Base-by-base conservation (phyloP, 2,329 filamentous ascomycete species). In the Paraphoma sp. region DNA sequence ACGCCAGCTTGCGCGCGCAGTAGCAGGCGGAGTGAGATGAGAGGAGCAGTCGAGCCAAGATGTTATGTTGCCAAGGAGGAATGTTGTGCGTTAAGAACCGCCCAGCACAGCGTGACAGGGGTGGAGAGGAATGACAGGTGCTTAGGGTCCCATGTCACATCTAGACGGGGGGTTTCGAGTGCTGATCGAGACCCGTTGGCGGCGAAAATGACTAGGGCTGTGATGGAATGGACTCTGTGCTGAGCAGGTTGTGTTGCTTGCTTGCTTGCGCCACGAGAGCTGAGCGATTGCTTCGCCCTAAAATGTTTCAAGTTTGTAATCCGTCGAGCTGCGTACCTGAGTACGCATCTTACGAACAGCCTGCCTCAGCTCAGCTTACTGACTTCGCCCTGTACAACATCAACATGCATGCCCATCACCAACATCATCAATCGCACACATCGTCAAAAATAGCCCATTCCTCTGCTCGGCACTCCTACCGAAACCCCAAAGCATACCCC, bases 41-140 rank as follows among this genome's bases (percentile, higher is more conserved):
- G 38, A 57, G 56, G 52, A 54, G 51, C 47, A 14, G 48, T 45
- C 46, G 48, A 54, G 63, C 64, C 64, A 64, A 68, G 63, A 29
- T 33, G 16, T 11, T 31, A 33, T 52, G 53, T 53, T 65, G 56
- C 59, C 56, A 62, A 62, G 59, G 7, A 17, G 40, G 12, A 48
- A 28, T 44, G n/a, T 33, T 5, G 42, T 53, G 23, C 45, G 36
- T 48, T 48, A 53, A 57, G 59, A 59, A 55, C 40, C 50, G 64
- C 53, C 60, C 57, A 67, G 60, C 50, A 57, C 47, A 48, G 28
- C 53, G 45, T 44, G 17, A 46, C 59, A 60, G 50, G 59, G 58
- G 53, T 65, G 53, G 64, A 67, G 60, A 57, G 52, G 5, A 61
- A 58, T 60, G 57, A 68, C 62, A 67, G 51, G 51, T 68, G 66